Evolutionary conservation across 768 basidiomycete genomes (phyloP), one percentile per base, ranked within the genome.

Genomic region (Neoboletus brunneissimus): DNA sequence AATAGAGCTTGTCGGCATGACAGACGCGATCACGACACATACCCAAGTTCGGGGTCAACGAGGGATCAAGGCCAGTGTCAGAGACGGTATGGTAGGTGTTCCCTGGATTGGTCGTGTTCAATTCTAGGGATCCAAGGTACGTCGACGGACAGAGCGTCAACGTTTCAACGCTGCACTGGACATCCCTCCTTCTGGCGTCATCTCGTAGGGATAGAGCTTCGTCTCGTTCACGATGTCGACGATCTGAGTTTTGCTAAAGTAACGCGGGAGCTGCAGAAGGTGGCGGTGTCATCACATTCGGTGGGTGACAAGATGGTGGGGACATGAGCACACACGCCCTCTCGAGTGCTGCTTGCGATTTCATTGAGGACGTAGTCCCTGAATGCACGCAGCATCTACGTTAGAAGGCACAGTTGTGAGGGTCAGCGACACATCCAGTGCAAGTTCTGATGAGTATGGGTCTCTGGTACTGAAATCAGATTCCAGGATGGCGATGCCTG

Each of bases 321-420:
- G 13, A 65, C 54, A 8, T 41, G 60, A 1, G 57, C 52, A 32
- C 59, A 68, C 2, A 50, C 29, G 5, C 62, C 57, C 2, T 59
- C 58, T 37, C 29, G 52, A 42, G 68, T 59, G 45, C 61, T 64
- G 16, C 43, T 22, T 10, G 34, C 34, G 16, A 62, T 59, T 32
- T 64, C 59, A 11, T 51, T 51, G 27, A 66, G 59, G 27, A 61
- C 47, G 37, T 58, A 54, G 32, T 64, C 61, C 66, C 61, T n/a
- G n/a, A n/a, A n/a, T 49, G 20, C 64, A 64, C 3, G 34, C 3
- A 10, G 27, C 48, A 25, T 44, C 53, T 2, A 42, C 8, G 2
- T 48, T 43, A 0, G 50, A 58, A 41, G 59, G 57, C 5, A 18
- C 27, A 2, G 49, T 56, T 9, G 62, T n/a, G n/a, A n/a, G n/a